Evolutionary conservation across 1,284 basidiomycete genomes (phyloP).

Genomic region (Apiotrichum laibachii): DNA sequence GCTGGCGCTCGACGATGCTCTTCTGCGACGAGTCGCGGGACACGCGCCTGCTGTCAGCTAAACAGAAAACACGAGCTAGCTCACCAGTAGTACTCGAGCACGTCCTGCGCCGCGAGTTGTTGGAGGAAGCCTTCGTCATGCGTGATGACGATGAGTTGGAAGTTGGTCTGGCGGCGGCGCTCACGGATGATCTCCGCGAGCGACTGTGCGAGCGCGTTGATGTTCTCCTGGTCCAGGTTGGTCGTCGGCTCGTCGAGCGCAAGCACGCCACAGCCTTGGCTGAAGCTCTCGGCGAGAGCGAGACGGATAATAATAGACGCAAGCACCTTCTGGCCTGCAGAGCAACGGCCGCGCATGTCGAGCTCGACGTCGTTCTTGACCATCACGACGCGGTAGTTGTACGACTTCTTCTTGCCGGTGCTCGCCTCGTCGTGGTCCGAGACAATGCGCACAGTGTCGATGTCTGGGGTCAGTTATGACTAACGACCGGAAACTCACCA

Average conservation of each 20-base stretch:
- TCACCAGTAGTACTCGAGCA: slow-evolving; percentile 89
- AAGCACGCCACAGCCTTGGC: slow-evolving; percentile 94
- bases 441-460: slow-evolving; percentile 93
- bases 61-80: slow-evolving; percentile 28
- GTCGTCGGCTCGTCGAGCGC: slow-evolving; percentile 98
- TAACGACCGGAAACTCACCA: slow-evolving; percentile 56
- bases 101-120: slow-evolving; percentile 72
- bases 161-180: slow-evolving; percentile 80
- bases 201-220: slow-evolving; percentile 86
- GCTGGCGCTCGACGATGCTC: slow-evolving; percentile 49
- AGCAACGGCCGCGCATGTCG: slow-evolving; percentile 99
- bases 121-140: slow-evolving; percentile 71
- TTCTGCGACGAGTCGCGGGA: slow-evolving; percentile 51
- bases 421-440: slow-evolving; percentile 81
- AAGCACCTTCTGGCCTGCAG: slow-evolving; percentile 97
- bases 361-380: slow-evolving; percentile 98
- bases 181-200: slow-evolving; percentile 93
- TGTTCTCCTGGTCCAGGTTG: slow-evolving; percentile 93
- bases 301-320: slow-evolving; percentile 98
- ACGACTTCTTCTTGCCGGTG: slow-evolving; percentile 76
- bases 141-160: slow-evolving; percentile 96
- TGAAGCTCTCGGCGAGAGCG: slow-evolving; percentile 96
- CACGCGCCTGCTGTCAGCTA: slow-evolving; percentile 43
- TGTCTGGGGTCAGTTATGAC: slow-evolving; percentile 61
- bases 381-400: slow-evolving; percentile 99